These are phyloP conservation scores for Clathrus columnatus DNA, from an alignment of 768 basidiomycete species.

Conservation along the genomic window DNA sequence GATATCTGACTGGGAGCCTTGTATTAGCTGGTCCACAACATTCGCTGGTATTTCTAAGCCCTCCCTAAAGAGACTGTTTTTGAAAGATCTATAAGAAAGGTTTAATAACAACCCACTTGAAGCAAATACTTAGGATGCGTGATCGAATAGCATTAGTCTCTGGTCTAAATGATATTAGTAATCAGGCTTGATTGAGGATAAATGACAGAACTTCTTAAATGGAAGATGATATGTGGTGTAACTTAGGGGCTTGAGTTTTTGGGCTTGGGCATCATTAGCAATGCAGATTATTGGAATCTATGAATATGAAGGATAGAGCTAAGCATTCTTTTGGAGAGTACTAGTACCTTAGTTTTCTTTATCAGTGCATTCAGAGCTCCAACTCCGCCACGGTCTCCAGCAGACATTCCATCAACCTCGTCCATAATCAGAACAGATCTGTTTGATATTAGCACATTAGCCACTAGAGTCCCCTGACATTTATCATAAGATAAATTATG, in stretches of 20 bases:
- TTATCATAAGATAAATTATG: neutral
- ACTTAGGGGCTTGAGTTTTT: constrained; percentile 83
- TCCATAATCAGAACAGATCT: constrained; percentile 94
- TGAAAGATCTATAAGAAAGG: neutral
- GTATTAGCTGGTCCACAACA: constrained; percentile 86
- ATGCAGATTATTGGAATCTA: constrained; percentile 97
- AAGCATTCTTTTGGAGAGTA: neutral
- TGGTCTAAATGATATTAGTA: constrained; percentile 45
- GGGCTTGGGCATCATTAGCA: constrained; percentile 81
- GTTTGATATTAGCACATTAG: constrained; percentile 68
- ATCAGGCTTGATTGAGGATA: neutral
- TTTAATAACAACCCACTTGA: constrained; percentile 52
- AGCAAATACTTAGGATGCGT: constrained; percentile 77
- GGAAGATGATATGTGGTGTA: constrained; percentile 62
- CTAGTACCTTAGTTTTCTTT: constrained; percentile 76
- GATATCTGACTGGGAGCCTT: constrained; percentile 89
- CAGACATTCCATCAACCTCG: constrained; percentile 98
- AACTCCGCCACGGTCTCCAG: constrained; percentile 93
- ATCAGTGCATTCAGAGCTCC: constrained; percentile 88
- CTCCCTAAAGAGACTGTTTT: constrained; percentile 44
- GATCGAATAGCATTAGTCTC: constrained; percentile 70
- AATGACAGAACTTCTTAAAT: constrained; percentile 56
- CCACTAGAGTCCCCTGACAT: constrained; percentile 51
- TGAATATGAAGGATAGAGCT: neutral
- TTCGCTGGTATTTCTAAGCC: constrained; percentile 87